phyloP scores from a whole-genome alignment of 176 grass and related monocot species.

The Musa schizocarpa region DNA sequence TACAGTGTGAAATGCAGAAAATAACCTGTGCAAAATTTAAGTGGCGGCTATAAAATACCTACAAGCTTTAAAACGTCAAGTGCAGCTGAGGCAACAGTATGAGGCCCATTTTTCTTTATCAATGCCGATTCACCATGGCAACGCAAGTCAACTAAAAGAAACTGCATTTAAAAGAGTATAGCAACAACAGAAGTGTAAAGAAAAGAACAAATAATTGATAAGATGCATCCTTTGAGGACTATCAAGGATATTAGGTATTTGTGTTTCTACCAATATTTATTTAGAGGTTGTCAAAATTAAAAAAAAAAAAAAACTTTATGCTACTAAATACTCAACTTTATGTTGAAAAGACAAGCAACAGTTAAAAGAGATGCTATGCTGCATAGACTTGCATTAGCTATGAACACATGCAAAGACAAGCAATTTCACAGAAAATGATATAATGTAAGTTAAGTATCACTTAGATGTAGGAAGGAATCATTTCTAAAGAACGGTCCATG shows the following conservation, averaged over 20 bases:
- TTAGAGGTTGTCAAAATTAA: neutral
- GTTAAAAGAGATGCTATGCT: neutral
- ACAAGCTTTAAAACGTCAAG: slow-evolving; percentile 96
- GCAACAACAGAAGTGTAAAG: neutral
- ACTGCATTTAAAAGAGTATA: slow-evolving; percentile 38
- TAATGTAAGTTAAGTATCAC: neutral
- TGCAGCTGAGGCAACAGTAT: slow-evolving; percentile 79
- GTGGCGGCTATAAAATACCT: slow-evolving; percentile 13
- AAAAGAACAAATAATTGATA: neutral
- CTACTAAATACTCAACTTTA: no score
- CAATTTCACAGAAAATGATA: neutral
- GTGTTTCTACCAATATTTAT: neutral
- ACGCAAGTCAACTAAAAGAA: slow-evolving; percentile 97
- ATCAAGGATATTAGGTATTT: neutral
- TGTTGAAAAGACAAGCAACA: no score
- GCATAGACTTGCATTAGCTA: neutral
- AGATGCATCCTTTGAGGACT: neutral
- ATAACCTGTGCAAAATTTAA: neutral
- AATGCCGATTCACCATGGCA: slow-evolving; percentile 80
- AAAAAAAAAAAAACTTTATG: neutral
- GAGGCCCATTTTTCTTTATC: slow-evolving; percentile 66
- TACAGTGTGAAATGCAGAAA: neutral
- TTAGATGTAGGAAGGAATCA: neutral
- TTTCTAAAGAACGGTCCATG: neutral
- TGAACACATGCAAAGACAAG: neutral